Evolutionary conservation across 1,284 basidiomycete genomes (phyloP).

Genomic region (Ustilago trichophora): DNA sequence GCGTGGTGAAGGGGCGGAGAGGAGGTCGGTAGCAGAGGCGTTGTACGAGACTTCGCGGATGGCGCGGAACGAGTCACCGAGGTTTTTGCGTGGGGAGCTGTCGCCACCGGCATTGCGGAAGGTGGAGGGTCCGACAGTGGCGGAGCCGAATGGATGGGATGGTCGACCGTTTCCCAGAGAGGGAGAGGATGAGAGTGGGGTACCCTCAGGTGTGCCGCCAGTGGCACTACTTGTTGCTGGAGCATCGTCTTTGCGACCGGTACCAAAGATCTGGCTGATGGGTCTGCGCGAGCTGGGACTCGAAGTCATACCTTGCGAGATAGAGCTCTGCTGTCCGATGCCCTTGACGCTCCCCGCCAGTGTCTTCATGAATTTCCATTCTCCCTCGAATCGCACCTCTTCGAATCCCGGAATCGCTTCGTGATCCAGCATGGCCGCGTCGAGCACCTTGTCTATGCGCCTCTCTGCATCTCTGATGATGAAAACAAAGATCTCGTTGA

Average conservation of each 20-base stretch:
- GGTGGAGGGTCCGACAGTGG: conserved; percentile 19
- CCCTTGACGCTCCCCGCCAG: conserved; percentile 58
- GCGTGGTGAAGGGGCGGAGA: conserved; percentile 68
- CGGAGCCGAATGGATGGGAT: conserved; percentile 12
- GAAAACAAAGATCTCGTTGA: conserved; percentile 93
- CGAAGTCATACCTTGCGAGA: conserved; percentile 26
- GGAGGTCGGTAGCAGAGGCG: conserved; percentile 39
- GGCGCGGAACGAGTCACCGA: conserved; percentile 25
- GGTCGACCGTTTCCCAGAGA: conserved; percentile 35
- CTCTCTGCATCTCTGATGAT: conserved; percentile 91
- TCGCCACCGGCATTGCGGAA: conserved; percentile 15
- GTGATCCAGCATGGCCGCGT: conserved; percentile 84
- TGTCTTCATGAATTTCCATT: conserved; percentile 73
- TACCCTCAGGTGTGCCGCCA: conserved; percentile 1
- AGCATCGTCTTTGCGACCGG: conserved; percentile 9
- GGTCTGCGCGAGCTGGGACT: conserved; percentile 42
- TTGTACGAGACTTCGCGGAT: conserved; percentile 45
- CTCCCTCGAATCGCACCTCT: conserved; percentile 89
- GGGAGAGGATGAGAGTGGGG: conserved; percentile 16
- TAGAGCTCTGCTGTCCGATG: conserved; percentile 18
- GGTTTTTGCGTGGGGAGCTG: conserved; percentile 19
- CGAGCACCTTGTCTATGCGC: conserved; percentile 85
- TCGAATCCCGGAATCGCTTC: conserved; percentile 80
- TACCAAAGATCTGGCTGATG: conserved; percentile 52
- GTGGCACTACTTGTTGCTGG: not conserved